These are phyloP conservation scores for Colletotrichum sojae DNA, from an alignment of 2,329 filamentous ascomycete genomes.

Conservation along the genomic window DNA sequence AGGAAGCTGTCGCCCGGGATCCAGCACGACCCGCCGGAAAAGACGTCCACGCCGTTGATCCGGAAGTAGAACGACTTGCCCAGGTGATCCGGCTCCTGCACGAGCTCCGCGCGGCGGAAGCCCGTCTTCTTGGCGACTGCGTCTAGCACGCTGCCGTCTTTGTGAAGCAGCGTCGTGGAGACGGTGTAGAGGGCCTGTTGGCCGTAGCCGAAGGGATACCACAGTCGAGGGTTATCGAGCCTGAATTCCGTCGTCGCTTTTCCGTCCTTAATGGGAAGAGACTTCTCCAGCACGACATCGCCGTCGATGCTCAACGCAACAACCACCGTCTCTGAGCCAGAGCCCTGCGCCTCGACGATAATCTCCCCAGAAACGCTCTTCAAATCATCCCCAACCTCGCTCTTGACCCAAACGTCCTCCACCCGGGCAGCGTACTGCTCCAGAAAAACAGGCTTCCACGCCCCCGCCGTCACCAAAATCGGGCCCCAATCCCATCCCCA, in stretches of 20 bases:
- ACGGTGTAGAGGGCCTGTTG: conserved; percentile 36
- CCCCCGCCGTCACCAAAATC: conserved; percentile 72
- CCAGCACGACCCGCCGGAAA: conserved; percentile 42
- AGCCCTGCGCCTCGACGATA: conserved; percentile 54
- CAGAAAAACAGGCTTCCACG: conserved; percentile 77
- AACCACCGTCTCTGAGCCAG: conserved; percentile 44
- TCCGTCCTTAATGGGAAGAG: conserved; percentile 3
- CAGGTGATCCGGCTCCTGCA: conserved; percentile 39
- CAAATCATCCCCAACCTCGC: conserved; percentile 53
- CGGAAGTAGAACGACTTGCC: conserved; percentile 44
- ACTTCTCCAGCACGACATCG: conserved; percentile 39
- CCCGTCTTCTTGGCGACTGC: conserved; percentile 36
- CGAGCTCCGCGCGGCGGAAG: conserved; percentile 40
- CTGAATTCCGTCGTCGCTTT: conserved; percentile 11
- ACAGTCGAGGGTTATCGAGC: conserved; percentile 33
- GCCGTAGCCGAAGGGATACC: conserved; percentile 42
- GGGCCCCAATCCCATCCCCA: conserved; percentile 83
- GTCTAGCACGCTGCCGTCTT: conserved; percentile 19
- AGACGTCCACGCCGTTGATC: conserved; percentile 42
- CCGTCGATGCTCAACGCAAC: conserved; percentile 46
- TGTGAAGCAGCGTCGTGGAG: conserved; percentile 24
- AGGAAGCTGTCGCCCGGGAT: conserved; percentile 43
- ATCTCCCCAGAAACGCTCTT: conserved; percentile 54
- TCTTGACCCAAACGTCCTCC: conserved; percentile 67
- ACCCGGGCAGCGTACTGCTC: conserved; percentile 74